A percentile compares a stretch with the other conserved stretches of the same genome.
Conservation (phyloP, 163 green algal species). For the Scenedesmus sp. region DNA sequence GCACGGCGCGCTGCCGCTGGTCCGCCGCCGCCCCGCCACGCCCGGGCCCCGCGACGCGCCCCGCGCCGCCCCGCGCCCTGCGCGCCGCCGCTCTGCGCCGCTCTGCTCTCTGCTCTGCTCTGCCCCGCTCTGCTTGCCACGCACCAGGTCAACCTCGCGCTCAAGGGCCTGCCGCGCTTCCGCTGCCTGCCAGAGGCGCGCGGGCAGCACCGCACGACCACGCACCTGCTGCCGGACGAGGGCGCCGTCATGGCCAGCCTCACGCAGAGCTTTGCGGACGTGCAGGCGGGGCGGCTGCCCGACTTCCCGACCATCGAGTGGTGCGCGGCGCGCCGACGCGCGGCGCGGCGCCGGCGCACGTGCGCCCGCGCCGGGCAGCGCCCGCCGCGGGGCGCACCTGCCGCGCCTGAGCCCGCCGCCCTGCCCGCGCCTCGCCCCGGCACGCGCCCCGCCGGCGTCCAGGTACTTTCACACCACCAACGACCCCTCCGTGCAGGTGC, state of each 20-base stretch:
- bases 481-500: conserved; percentile 53
- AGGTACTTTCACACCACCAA: conserved; percentile 63
- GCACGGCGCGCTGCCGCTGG: too few relatives aligned
- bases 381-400: background rate
- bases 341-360: too few relatives aligned
- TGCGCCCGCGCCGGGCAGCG: too few relatives aligned
- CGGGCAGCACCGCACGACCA: conserved; percentile 66
- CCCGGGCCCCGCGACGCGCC: too few relatives aligned
- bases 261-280: conserved; percentile 48
- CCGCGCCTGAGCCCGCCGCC: too few relatives aligned
- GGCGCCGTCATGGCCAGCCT: conserved; percentile 40
- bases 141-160: conserved; percentile 63
- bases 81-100: too few relatives aligned
- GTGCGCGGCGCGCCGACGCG: background rate
- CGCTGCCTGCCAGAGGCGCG: conserved; percentile 57
- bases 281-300: conserved; percentile 48
- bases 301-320: conserved; percentile 68
- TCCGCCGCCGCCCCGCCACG: too few relatives aligned
- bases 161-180: conserved; percentile 62
- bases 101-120: too few relatives aligned
- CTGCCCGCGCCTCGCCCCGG: too few relatives aligned
- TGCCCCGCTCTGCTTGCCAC: too few relatives aligned
- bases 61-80: too few relatives aligned
- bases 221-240: conserved; percentile 66
- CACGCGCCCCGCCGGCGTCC: too few relatives aligned